Evolutionary conservation across 1,284 basidiomycete species (phyloP), one percentile per base, ranked within the genome.

Genomic region (Cutaneotrichosporon sp.): DNA sequence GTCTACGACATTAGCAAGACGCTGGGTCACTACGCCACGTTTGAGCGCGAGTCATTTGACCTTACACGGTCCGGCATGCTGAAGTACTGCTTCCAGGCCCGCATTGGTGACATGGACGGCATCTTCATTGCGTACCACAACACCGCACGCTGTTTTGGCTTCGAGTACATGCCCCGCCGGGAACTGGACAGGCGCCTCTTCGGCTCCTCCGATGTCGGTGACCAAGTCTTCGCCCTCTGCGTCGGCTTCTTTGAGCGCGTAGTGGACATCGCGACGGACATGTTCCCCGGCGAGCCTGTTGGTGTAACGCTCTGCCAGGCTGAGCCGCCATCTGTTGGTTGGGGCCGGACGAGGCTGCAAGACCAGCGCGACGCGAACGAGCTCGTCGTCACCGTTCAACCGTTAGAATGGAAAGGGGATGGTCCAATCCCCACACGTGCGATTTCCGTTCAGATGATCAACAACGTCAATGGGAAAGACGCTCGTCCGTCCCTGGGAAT

Each of bases 91-190:
- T 89, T 97, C 78, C 94, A 98, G 79, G 93, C 83, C 0, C 84
- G 94, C 5, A 97, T 98, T 59, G 94, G 94, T 3, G 84, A 87
- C 66, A 98, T 98, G 94, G 93, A 97, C 66, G 94, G 94, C 14
- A 87, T 96, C 24, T 84, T 98, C 63, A 83, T 97, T 26, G 89
- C 92, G 9, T 97, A 96, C 70, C 94, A 98, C 73, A 97, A 94
- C 61, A 96, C 90, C 0, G 81, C 82, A 8, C 80, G 82, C 14
- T 82, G 94, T 52, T 94, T 93, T 66, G 94, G 94, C 0, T 97
- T 97, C 78, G 90, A 97, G 73, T 98, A 98, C 68, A 76, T 97
- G 29, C 81, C 90, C 1, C 76, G 94, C 44, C 66, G 14, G 12
- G 90, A 97, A 68, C 91, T 98, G 84, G 93, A 97, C 63, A 74